These are phyloP conservation scores for Phyllostachys edulis DNA, from an alignment of 176 grass and related monocot species.

Conservation along the genomic window DNA sequence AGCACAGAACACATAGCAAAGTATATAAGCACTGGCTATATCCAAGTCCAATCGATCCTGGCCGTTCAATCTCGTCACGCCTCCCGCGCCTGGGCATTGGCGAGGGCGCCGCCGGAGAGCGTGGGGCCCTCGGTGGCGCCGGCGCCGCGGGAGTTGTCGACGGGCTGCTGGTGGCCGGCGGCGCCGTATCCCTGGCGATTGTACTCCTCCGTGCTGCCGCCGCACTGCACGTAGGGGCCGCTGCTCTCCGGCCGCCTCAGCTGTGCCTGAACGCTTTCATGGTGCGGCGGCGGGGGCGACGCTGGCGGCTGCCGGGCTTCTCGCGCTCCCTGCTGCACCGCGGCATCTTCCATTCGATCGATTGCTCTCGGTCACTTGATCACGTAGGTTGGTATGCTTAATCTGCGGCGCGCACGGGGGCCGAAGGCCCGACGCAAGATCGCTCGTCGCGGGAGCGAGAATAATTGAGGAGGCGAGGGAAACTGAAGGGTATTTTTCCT, in stretches of 20 bases:
- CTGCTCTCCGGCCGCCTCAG: not conserved
- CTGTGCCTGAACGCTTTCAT: not conserved
- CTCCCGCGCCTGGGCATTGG: not conserved
- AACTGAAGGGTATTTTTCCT: too few species aligned
- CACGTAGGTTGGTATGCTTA: not conserved
- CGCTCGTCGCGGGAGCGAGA: too few species aligned
- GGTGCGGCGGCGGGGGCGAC: not conserved
- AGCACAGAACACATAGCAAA: not conserved
- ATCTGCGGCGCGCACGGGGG: too few species aligned
- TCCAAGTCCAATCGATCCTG: too few species aligned
- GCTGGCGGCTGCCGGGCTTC: not conserved
- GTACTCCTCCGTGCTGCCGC: constrained; percentile 17
- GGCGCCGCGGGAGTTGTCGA: constrained; percentile 10
- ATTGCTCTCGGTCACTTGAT: too few species aligned
- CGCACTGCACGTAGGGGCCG: constrained; percentile 27
- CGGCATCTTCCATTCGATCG: not conserved
- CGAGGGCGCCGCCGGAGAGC: constrained; percentile 7
- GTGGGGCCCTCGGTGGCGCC: constrained; percentile 28
- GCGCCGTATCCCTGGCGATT: constrained; percentile 24
- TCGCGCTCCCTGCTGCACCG: not conserved
- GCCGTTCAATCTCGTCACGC: not conserved
- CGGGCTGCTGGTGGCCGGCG: not conserved
- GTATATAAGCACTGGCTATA: too few species aligned
- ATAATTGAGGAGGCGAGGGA: too few species aligned
- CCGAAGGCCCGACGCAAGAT: too few species aligned